Conservation (phyloP, 495 filamentous ascomycete genomes). For the Hypoxylon lenormandii region DNA sequence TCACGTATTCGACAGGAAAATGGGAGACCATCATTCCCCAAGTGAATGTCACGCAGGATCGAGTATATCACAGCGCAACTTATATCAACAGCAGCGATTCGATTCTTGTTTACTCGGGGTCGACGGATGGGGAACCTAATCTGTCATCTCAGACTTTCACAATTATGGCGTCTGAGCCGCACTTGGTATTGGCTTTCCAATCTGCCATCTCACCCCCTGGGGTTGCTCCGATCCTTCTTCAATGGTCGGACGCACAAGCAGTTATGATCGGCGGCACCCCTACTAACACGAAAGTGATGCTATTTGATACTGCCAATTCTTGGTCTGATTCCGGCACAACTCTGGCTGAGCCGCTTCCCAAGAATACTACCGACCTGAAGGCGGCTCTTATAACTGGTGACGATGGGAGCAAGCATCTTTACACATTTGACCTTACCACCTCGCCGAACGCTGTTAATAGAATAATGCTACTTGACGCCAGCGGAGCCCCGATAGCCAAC, state of each 20-base stretch:
- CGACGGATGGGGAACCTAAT: conserved; percentile 64
- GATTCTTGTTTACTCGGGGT: conserved; percentile 86
- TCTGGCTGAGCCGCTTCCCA: conserved; percentile 68
- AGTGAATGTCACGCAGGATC: conserved; percentile 70
- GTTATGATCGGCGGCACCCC: conserved; percentile 80
- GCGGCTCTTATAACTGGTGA: conserved; percentile 73
- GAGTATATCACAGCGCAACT: conserved; percentile 77
- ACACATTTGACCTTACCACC: conserved; percentile 79
- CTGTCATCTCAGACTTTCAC: conserved; percentile 80
- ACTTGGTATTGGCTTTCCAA: conserved; percentile 67
- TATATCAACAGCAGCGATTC: conserved; percentile 77
- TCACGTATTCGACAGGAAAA: conserved; percentile 75
- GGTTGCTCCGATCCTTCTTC: conserved; percentile 75
- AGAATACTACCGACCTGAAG: conserved; percentile 64
- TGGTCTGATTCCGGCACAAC: conserved; percentile 75
- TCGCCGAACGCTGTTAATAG: conserved; percentile 82
- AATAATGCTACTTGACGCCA: conserved; percentile 64
- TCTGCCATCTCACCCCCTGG: conserved; percentile 68
- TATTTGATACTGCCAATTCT: conserved; percentile 62
- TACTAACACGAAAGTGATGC: conserved; percentile 74
- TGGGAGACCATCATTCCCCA: conserved; percentile 77
- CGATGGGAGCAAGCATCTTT: conserved; percentile 84
- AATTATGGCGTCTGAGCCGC: conserved; percentile 71
- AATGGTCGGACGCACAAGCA: conserved; percentile 78
- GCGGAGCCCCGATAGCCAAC: conserved; percentile 60